These are phyloP conservation scores for Tricholoma terreum DNA, from an alignment of 768 basidiomycete genomes.

Conservation along the genomic window DNA sequence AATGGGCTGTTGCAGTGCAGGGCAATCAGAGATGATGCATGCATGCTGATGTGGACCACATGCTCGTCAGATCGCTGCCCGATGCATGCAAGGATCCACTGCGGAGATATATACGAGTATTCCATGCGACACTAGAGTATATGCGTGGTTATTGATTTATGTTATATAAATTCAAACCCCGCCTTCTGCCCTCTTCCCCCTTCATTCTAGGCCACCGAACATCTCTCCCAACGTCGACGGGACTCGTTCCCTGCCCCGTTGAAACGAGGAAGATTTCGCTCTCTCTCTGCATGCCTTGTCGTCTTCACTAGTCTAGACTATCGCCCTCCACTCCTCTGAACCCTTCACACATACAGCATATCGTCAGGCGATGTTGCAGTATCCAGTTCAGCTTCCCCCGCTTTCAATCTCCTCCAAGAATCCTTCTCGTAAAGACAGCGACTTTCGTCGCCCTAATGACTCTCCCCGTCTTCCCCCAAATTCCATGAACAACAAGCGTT, in stretches of 20 bases:
- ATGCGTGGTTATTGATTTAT: constrained; percentile 1
- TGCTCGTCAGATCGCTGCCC: constrained; percentile 9
- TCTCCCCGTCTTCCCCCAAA: constrained; percentile 19
- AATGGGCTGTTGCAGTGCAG: background rate
- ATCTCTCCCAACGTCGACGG: constrained; percentile 20
- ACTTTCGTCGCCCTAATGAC: constrained; percentile 45
- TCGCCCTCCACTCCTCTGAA: constrained; percentile 67
- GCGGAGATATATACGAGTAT: no score
- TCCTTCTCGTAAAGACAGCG: constrained; percentile 28
- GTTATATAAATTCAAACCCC: constrained; percentile 1
- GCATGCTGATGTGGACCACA: no score
- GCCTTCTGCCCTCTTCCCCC: constrained; percentile 14
- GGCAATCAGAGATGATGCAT: no score
- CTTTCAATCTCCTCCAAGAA: constrained; percentile 37
- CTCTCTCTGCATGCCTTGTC: constrained; percentile 39
- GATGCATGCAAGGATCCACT: no score
- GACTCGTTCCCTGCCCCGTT: constrained; percentile 23
- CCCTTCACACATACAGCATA: no score
- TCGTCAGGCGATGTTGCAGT: constrained; percentile 51
- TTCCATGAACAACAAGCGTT: constrained; percentile 34
- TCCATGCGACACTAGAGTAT: no score
- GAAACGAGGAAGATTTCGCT: constrained; percentile 4
- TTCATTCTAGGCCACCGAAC: constrained; percentile 5
- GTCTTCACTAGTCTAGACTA: constrained; percentile 23
- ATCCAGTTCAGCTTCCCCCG: constrained; percentile 42